Evolutionary conservation across 2,329 filamentous ascomycete genomes (phyloP).

Genomic region (Beauveria bassiana): DNA sequence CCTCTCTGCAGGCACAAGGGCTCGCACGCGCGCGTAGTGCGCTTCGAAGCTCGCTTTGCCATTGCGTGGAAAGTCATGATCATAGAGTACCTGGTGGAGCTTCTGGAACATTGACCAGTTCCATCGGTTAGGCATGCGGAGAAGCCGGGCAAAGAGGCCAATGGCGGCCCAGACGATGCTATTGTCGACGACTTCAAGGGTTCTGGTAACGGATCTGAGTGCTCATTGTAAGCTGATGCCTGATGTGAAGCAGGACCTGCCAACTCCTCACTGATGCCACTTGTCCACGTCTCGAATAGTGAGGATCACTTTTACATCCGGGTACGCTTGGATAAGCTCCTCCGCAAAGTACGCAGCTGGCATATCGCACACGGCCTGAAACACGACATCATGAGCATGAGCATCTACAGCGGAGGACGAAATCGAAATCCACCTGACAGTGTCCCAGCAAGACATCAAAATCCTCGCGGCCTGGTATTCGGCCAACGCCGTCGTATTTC

Average conservation of each 20-base stretch:
- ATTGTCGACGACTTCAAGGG: background rate
- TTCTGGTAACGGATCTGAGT: background rate
- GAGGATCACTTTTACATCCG: constrained; percentile 8
- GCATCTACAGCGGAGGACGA: background rate
- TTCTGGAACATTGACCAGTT: constrained; percentile 14
- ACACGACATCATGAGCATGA: background rate
- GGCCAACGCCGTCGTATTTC: constrained; percentile 3
- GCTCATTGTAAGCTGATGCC: background rate
- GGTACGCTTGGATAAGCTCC: constrained; percentile 5
- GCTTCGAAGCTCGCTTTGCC: constrained; percentile 15
- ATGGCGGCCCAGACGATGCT: constrained; percentile 5
- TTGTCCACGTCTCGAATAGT: constrained; percentile 6
- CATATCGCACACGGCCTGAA: background rate
- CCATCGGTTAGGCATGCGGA: constrained; percentile 7
- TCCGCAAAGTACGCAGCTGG: constrained; percentile 9
- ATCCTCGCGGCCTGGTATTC: constrained; percentile 5
- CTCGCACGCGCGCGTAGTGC: constrained; percentile 17
- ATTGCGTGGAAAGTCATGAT: constrained; percentile 5
- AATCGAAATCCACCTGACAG: background rate
- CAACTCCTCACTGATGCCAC: background rate
- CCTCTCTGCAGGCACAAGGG: constrained; percentile 11
- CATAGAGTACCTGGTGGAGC: constrained; percentile 14
- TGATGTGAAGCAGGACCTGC: background rate
- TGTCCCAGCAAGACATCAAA: constrained; percentile 4
- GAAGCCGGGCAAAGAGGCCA: background rate